Conservation (phyloP, 2,329 filamentous ascomycete genomes). For the Scedosporium minutisporum region DNA sequence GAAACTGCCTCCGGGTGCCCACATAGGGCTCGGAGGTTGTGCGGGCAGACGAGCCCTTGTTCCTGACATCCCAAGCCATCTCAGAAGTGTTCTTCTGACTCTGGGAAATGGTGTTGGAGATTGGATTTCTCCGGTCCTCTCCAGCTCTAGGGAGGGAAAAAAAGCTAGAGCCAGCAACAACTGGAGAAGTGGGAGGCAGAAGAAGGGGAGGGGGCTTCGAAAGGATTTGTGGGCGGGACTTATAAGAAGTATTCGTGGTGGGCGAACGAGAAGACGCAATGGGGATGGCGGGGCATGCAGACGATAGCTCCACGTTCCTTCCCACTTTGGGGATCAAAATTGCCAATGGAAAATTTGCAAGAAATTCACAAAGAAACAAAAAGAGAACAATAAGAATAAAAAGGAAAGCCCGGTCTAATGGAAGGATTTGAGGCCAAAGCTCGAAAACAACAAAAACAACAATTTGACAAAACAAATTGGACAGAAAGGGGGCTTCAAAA, state of each 20-base stretch:
- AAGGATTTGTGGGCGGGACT: neutral
- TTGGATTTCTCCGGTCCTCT: neutral
- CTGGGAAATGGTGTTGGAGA: neutral
- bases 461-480: neutral
- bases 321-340: neutral
- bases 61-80: conserved; percentile 10
- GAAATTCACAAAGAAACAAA: neutral
- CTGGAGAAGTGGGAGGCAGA: neutral
- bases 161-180: neutral
- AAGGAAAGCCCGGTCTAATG: neutral
- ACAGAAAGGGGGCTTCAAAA: neutral
- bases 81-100: neutral
- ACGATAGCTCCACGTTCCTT: neutral
- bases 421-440: neutral
- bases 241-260: neutral
- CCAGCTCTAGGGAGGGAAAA: neutral
- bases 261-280: neutral
- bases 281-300: neutral
- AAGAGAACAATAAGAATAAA: neutral
- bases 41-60: conserved; percentile 9
- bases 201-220: neutral
- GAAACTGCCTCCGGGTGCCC: conserved; percentile 20
- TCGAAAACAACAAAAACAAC: neutral
- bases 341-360: neutral
- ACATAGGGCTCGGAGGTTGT: conserved; percentile 6